Evolutionary conservation across 305 asterid species (phyloP).

Genomic region (Ajuga reptans): DNA sequence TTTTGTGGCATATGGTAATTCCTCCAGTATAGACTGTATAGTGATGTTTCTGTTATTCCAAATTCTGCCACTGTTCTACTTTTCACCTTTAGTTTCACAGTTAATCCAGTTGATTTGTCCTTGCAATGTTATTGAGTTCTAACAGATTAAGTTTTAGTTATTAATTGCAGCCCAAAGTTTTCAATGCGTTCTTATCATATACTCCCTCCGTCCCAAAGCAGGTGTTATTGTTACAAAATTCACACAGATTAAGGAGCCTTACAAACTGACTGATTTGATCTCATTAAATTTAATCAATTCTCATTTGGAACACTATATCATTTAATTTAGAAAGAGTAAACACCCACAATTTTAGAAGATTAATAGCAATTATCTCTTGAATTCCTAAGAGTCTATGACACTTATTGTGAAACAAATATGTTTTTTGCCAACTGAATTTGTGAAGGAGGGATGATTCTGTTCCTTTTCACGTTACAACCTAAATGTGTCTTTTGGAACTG

Average conservation of each 20-base stretch:
- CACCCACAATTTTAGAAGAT: no score
- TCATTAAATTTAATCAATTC: neutral
- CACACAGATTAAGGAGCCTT: neutral
- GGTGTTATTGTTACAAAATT: neutral
- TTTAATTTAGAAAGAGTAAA: no score
- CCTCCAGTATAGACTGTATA: neutral
- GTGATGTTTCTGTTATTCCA: neutral
- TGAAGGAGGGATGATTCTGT: neutral
- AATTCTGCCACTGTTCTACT: neutral
- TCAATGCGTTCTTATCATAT: neutral
- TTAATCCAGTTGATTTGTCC: neutral
- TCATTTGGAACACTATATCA: neutral
- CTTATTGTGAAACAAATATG: no score
- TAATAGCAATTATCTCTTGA: no score
- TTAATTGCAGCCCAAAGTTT: conserved; percentile 2
- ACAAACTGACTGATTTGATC: neutral
- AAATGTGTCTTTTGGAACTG: conserved; percentile 4
- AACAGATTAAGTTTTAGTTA: conserved; percentile 5
- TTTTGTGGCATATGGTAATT: neutral
- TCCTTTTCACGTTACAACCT: neutral
- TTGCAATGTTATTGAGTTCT: neutral
- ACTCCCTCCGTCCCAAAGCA: neutral
- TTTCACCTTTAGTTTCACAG: conserved; percentile 5
- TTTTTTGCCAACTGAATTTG: no score
- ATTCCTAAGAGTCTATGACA: no score